Evolutionary conservation across 2,329 filamentous ascomycete species (phyloP), one percentile per base, ranked within the genome.

Genomic region (Trichoderma harzianum): DNA sequence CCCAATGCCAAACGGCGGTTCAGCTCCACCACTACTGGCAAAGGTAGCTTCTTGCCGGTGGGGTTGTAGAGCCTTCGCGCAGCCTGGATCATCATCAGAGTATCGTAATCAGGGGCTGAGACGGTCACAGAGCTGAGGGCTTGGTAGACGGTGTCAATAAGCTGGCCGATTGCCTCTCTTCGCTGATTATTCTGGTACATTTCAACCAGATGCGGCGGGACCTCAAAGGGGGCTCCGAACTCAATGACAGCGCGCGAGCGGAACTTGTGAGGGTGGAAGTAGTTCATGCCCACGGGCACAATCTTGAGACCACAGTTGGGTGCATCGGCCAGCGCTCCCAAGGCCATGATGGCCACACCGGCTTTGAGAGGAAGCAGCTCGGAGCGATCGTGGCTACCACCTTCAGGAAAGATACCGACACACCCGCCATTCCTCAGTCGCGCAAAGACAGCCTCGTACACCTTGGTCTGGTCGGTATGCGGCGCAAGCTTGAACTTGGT

Each of bases 261-360:
- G 83, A 99, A 99, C 81, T 98, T 99, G 86, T 99, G 95, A 0
- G 95, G 93, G 82, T 98, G 95, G 83, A 99, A 99, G 83, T 99
- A 99, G 82, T 99, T 99, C 95, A 99, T 98, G 77, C 95, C 95
- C 66, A 96, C 95, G 4, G 96, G 96, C 28, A 99, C 93, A 77
- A 99, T 98, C 82, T 95, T 97, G 73, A 99, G 85, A 34, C 93
- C 94, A 78, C 93, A 97, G 74, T 95, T 87, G 3, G 95, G 95
- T 73, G 95, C 90, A 71, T 94, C 91, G 6, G 93, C 94, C 66
- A 98, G 86, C 1, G 96, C 92, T 51, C 95, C 95, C 43, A 99
- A 88, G 14, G 95, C 96, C 95, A 99, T 99, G 78, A 99, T 96
- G 72, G 96, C 96, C 73, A 99, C 94, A 80, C 95, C 95, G 77